phyloP scores from a whole-genome alignment of 2,329 filamentous ascomycete genomes.

The Trichoderma brevicompactum region DNA sequence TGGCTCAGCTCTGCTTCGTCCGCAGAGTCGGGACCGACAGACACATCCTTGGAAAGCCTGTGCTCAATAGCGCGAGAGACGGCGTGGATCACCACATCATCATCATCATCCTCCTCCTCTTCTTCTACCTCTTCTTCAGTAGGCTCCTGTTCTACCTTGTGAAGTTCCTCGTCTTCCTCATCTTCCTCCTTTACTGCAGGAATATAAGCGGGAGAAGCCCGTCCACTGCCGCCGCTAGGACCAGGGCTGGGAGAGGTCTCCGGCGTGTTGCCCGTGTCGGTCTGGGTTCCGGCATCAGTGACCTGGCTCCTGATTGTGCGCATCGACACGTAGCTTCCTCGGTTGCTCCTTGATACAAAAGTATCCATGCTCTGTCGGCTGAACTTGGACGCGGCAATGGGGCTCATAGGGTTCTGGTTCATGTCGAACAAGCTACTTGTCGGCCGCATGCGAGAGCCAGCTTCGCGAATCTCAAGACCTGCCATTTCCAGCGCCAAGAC shows the following conservation, averaged over 20 bases:
- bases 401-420: slow-evolving; percentile 75
- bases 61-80: slow-evolving; percentile 53
- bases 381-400: slow-evolving; percentile 59
- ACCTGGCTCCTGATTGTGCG: slow-evolving; percentile 71
- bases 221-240: slow-evolving; percentile 55
- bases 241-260: slow-evolving; percentile 59
- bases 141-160: not conserved
- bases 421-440: slow-evolving; percentile 83
- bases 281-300: slow-evolving; percentile 71
- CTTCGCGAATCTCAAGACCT: slow-evolving; percentile 86
- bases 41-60: slow-evolving; percentile 40
- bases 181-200: slow-evolving; percentile 48
- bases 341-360: slow-evolving; percentile 61
- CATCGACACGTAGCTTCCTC: slow-evolving; percentile 75
- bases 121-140: slow-evolving; percentile 36
- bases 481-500: slow-evolving; percentile 89
- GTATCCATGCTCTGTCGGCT: slow-evolving; percentile 73
- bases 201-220: slow-evolving; percentile 48
- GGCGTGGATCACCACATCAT: slow-evolving; percentile 64
- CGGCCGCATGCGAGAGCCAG: slow-evolving; percentile 72
- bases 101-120: slow-evolving; percentile 58
- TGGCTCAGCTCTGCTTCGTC: slow-evolving; percentile 33
- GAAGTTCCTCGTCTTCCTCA: slow-evolving; percentile 39
- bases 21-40: slow-evolving; percentile 33
- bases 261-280: slow-evolving; percentile 57